A percentile compares a stretch with the other conserved stretches of the same genome.
Conservation (phyloP, 2,329 filamentous ascomycete species). For the Endothia cerciana region DNA sequence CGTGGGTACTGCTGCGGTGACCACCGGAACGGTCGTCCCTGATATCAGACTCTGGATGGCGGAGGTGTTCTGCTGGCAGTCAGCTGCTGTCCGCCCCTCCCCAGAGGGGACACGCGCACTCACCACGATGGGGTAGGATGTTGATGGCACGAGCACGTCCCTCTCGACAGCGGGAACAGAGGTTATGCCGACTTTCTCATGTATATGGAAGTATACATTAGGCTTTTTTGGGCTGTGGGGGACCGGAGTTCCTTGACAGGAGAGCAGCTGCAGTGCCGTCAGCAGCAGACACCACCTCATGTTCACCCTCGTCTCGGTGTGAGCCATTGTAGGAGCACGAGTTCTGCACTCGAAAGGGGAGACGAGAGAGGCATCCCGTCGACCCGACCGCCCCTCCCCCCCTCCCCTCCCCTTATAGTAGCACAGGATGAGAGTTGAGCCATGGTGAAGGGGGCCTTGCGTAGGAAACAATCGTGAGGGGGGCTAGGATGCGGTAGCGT, state of each 20-base stretch:
- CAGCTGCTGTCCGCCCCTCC: neutral
- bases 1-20: constrained; percentile 38
- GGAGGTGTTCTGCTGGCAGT: constrained; percentile 11
- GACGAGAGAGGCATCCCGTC: neutral
- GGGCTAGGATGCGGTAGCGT: constrained; percentile 8
- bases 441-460: constrained; percentile 12
- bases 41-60: constrained; percentile 13
- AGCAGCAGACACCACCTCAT: constrained; percentile 26
- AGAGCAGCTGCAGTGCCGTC: constrained; percentile 26
- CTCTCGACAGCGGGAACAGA: neutral
- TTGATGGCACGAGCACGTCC: neutral
- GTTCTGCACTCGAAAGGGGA: neutral
- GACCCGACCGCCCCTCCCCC: neutral
- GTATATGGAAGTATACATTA: neutral
- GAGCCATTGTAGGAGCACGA: constrained; percentile 6
- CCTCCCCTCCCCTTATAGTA: neutral
- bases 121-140: neutral
- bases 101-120: neutral
- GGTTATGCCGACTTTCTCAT: neutral
- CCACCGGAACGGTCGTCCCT: constrained; percentile 35
- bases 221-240: neutral
- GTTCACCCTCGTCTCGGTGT: constrained; percentile 15
- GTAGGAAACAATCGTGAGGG: constrained; percentile 13
- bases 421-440: neutral
- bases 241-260: constrained; percentile 14